Conservation (phyloP, 768 basidiomycete genomes). For the Hirschioporus abietinus region DNA sequence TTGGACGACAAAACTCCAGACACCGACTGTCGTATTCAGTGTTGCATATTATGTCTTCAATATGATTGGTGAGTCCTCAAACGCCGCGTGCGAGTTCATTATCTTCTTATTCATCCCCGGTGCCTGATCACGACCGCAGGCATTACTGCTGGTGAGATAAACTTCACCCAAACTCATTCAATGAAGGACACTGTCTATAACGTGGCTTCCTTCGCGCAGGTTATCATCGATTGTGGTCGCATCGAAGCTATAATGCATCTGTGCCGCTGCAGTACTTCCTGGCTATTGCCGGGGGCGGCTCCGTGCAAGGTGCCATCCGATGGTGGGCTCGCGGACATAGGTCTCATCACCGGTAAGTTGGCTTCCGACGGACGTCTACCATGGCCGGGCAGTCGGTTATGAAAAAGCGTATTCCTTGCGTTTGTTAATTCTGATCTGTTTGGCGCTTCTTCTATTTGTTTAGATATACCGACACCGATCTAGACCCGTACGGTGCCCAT, state of each 20-base stretch:
- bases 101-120: neutral
- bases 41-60: slow-evolving; percentile 76
- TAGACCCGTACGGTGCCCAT: slow-evolving; percentile 53
- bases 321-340: slow-evolving; percentile 56
- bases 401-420: neutral
- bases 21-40: slow-evolving; percentile 56
- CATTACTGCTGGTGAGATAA: slow-evolving; percentile 18
- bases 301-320: slow-evolving; percentile 49
- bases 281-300: slow-evolving; percentile 39
- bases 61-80: slow-evolving; percentile 57
- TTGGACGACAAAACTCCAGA: slow-evolving; percentile 40
- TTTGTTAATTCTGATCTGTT: neutral
- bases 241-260: slow-evolving; percentile 49
- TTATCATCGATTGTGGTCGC: slow-evolving; percentile 53
- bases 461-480: slow-evolving; percentile 45
- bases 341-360: slow-evolving; percentile 40
- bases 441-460: slow-evolving; percentile 1
- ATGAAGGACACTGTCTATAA: slow-evolving; percentile 19
- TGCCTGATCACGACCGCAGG: slow-evolving; percentile 11
- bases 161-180: neutral
- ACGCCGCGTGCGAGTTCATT: neutral
- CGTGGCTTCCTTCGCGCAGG: slow-evolving; percentile 22
- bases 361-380: slow-evolving; percentile 6
- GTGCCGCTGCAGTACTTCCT: slow-evolving; percentile 42
- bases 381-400: neutral